These are phyloP conservation scores for Hygrophorus pudorinus DNA, from an alignment of 768 basidiomycete genomes.

Conservation along the genomic window DNA sequence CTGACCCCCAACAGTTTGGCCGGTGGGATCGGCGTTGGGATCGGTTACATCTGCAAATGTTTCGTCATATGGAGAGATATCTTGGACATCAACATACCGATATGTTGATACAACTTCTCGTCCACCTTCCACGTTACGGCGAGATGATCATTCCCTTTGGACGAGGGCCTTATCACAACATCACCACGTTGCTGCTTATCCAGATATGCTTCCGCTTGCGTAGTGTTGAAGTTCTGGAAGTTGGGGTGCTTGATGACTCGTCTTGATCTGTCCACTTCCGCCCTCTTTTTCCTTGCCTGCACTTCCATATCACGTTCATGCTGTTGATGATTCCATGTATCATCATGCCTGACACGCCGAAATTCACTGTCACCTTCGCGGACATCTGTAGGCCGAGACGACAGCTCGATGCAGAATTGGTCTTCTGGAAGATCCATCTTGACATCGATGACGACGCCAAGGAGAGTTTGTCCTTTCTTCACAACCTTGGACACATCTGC, in stretches of 20 bases:
- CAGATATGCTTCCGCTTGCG: constrained; percentile 82
- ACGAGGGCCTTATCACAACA: constrained; percentile 93
- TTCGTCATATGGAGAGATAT: constrained; percentile 2
- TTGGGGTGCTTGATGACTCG: constrained; percentile 96
- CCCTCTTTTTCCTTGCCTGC: constrained; percentile 72
- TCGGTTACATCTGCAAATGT: constrained; percentile 64
- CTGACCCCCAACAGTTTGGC: constrained; percentile 51
- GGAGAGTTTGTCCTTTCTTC: constrained; percentile 72
- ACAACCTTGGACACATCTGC: constrained; percentile 37
- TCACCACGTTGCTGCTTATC: constrained; percentile 90
- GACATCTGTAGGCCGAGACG: constrained; percentile 56
- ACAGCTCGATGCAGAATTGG: constrained; percentile 63
- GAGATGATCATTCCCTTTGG: constrained; percentile 86
- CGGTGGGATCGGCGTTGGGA: constrained; percentile 63
- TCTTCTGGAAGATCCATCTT: constrained; percentile 52
- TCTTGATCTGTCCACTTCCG: constrained; percentile 68
- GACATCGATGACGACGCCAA: constrained; percentile 68
- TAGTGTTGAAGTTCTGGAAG: constrained; percentile 90
- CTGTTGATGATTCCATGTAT: constrained; percentile 55
- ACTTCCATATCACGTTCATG: constrained; percentile 62
- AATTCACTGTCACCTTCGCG: constrained; percentile 50
- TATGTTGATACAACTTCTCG: constrained; percentile 90
- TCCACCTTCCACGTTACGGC: constrained; percentile 99
- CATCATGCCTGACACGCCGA: constrained; percentile 49
- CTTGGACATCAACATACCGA: constrained; percentile 46